Conservation (phyloP, 805 yeast genomes). For the Ogataea angusta region DNA sequence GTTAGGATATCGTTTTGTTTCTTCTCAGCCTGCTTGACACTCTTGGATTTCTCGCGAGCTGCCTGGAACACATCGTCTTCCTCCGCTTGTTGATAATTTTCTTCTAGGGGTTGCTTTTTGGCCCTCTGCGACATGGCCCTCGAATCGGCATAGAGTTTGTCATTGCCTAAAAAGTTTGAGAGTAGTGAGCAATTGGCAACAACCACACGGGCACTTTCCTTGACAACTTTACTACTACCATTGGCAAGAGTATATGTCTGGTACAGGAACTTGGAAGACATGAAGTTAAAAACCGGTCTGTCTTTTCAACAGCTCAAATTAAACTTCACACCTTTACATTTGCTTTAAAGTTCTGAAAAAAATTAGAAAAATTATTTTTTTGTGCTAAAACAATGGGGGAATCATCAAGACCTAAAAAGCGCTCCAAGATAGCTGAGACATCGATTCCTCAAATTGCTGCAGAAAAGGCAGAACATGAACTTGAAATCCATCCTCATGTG, state of each 20-base stretch:
- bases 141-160: constrained; percentile 27
- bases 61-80: constrained; percentile 32
- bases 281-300: constrained; percentile 3
- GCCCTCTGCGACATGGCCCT: constrained; percentile 25
- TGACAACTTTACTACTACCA: constrained; percentile 29
- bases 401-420: constrained; percentile 44
- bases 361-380: not conserved
- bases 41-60: constrained; percentile 32
- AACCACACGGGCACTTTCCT: constrained; percentile 18
- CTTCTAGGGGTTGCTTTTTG: constrained; percentile 4
- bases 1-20: constrained; percentile 14
- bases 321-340: constrained; percentile 2
- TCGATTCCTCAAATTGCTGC: constrained; percentile 65
- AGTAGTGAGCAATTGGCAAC: constrained; percentile 23
- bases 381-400: constrained; percentile 22
- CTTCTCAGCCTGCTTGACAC: constrained; percentile 19
- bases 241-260: constrained; percentile 25
- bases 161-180: constrained; percentile 22
- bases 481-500: constrained; percentile 47
- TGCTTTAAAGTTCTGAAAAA: not conserved
- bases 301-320: not conserved
- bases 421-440: constrained; percentile 44
- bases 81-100: constrained; percentile 10
- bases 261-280: constrained; percentile 27
- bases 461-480: constrained; percentile 59